Evolutionary conservation across 1,284 basidiomycete species (phyloP), one percentile per base, ranked within the genome.

Genomic region (Neolentinus lepideus): DNA sequence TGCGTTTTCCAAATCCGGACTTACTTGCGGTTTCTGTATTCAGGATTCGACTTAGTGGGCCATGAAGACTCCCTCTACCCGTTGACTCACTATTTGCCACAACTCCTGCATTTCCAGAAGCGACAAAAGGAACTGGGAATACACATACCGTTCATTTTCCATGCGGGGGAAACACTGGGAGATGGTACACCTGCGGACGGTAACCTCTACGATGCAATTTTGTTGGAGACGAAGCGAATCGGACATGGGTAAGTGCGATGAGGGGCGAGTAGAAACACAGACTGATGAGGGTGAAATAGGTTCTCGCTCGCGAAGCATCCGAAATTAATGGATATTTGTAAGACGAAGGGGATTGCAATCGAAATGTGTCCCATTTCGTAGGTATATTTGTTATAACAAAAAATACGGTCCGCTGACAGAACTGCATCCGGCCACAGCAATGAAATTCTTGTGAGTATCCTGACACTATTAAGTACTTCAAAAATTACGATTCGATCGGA

Each of bases 31-130:
- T 43, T 16, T 21, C 48, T 35, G 12, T 38, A 38, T 11, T 10
- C 54, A 86, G 87, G 88, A 1, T 92, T 92, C 61, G 90, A 92
- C 69, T 75, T 92, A 19, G 90, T 91, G 11, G 90, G 89, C 3
- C 77, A 86, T 58, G 89, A 92, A 63, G 85, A 91, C 62, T 70
- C 72, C 1, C 64, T 83, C 12, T 72, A 74, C 22, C 84, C 89
- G 16, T 74, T 91, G 27, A 79, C 75, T 8, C 73, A 85, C 61
- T 92, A 91, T 65, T 66, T 84, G 25, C 77, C 81, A 33, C 76
- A 79, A 14, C 72, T 92, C 16, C 69, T 87, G 4, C 71, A 72
- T 27, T 91, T 91, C 71, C 72, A 76, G 38, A 68, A 77, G 53
- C 76, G 78, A 33, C 78, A 81, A 58, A 73, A 77, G 53, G 79